These are phyloP conservation scores for Boletus tomentosulus DNA, from an alignment of 768 basidiomycete species.

Conservation along the genomic window DNA sequence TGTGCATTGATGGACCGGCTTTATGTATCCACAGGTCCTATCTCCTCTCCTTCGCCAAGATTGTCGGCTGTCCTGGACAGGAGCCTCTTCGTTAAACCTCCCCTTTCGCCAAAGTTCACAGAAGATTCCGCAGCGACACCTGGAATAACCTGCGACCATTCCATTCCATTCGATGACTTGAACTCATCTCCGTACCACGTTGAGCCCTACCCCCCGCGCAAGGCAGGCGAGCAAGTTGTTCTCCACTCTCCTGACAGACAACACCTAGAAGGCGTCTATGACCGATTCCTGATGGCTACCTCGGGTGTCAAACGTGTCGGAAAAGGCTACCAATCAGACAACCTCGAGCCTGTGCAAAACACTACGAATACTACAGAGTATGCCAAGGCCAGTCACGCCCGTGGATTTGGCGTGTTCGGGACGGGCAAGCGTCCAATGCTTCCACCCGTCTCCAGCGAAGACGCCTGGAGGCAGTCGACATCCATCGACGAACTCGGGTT, in stretches of 20 bases:
- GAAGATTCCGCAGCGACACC: conserved; percentile 35
- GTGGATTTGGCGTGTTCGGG: conserved; percentile 28
- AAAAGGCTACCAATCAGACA: conserved; percentile 77
- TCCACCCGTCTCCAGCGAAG: conserved; percentile 68
- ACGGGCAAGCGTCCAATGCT: conserved; percentile 55
- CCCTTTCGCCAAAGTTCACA: conserved; percentile 33
- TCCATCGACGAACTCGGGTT: conserved; percentile 68
- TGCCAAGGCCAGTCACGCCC: conserved; percentile 16
- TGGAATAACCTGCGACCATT: conserved; percentile 8
- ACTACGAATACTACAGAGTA: conserved; percentile 19
- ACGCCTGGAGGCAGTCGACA: conserved; percentile 40
- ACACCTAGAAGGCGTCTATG: conserved; percentile 71
- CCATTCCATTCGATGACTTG: conserved; percentile 39
- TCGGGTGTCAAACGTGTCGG: conserved; percentile 77
- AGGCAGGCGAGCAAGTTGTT: conserved; percentile 31
- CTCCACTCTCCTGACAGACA: conserved; percentile 56
- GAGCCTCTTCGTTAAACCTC: conserved; percentile 60
- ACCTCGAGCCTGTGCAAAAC: conserved; percentile 41
- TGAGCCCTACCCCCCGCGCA: conserved; percentile 57
- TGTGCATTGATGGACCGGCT: conserved; percentile 3
- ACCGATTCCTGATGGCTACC: conserved; percentile 79
- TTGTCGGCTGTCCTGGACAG: conserved; percentile 68
- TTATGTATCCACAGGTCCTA: conserved; percentile 25
- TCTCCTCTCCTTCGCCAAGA: conserved; percentile 41
- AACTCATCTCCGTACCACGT: conserved; percentile 60